Evolutionary conservation across 805 yeast species (phyloP), one percentile per base, ranked within the genome.

Genomic region (Wickerhamiella kazuoi): DNA sequence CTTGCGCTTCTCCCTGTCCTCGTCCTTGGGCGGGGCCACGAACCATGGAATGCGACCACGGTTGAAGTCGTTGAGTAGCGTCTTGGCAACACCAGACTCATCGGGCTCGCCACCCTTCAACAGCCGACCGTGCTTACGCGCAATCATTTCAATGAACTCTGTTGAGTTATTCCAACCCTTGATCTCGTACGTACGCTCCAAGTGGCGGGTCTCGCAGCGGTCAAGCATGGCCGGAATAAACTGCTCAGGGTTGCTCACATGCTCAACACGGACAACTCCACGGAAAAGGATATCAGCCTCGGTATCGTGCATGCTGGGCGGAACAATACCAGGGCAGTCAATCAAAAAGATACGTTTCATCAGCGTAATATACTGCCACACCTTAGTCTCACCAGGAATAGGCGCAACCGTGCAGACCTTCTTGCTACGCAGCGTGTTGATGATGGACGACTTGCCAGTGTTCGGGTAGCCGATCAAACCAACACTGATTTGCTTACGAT

Each of bases 41-140:
- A 87, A 87, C 98, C 98, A 87, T 19, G 98, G 98, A 40, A 87
- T 87, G 54, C 83, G 82, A 45, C 98, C 98, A 61, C 98, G 72
- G 62, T 84, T 87, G 68, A 87, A 87, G 59, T 87, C 98, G 50
- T 83, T 83, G 57, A 87, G 70, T 23, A 87, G 78, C 53, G 78
- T 77, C 59, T 84, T 87, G 30, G 97, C 76, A 41, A 87, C 83
- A 51, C 94, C 93, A 47, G 77, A 67, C 61, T 87, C 96, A 59
- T 87, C 97, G 1, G 97, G 94, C 62, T 90, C 98, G 47, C 96
- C 98, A 44, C 98, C 98, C 60, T 87, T 87, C 49, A 90, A 62
- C 49, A 87, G 68, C 59, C 94, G 74, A 45, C 98, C 98, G 39
- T 74, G 80, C 60, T 90, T 90, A 57, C 93, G 74, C 1, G 97